Conservation (phyloP, 257 asterid genomes). For the Vinca minor region DNA sequence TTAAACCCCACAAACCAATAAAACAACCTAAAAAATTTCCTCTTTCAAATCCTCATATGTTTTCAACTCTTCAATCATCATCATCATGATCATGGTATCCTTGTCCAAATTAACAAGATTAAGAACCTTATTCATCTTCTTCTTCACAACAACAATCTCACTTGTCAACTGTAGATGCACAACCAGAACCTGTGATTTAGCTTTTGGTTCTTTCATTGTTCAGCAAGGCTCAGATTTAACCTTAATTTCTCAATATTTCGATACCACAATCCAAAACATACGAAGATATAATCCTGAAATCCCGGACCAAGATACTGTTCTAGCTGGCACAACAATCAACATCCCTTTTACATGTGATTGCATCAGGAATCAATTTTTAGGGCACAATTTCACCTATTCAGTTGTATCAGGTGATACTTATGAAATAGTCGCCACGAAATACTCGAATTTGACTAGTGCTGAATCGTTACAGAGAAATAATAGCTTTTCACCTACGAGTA, state of each 20-base stretch:
- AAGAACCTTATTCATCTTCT: not conserved
- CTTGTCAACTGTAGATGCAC: slow-evolving; percentile 42
- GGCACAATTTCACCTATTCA: slow-evolving; percentile 38
- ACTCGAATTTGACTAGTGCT: slow-evolving; percentile 52
- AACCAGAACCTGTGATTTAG: slow-evolving; percentile 54
- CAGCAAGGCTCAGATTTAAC: slow-evolving; percentile 25
- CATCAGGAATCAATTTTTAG: slow-evolving; percentile 32
- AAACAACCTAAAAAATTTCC: not conserved
- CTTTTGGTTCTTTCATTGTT: slow-evolving; percentile 58
- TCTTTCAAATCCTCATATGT: slow-evolving; percentile 8
- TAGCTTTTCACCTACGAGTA: slow-evolving; percentile 25
- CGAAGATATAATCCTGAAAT: slow-evolving; percentile 36
- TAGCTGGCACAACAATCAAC: slow-evolving; percentile 31
- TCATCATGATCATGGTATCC: slow-evolving; percentile 14
- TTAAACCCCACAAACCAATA: not conserved
- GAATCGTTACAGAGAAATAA: slow-evolving; percentile 36
- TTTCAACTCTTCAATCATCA: too few species aligned
- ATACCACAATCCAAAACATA: slow-evolving; percentile 15
- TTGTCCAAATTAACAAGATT: slow-evolving; percentile 10
- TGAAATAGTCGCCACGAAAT: slow-evolving; percentile 23
- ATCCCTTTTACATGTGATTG: slow-evolving; percentile 78
- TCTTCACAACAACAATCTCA: slow-evolving; percentile 19
- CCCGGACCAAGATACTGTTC: slow-evolving; percentile 39
- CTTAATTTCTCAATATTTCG: slow-evolving; percentile 23
- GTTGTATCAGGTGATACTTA: slow-evolving; percentile 36